A percentile compares a stretch with the other conserved stretches of the same genome.
Conservation (phyloP, 495 filamentous ascomycete species). For the Neurospora sp. region DNA sequence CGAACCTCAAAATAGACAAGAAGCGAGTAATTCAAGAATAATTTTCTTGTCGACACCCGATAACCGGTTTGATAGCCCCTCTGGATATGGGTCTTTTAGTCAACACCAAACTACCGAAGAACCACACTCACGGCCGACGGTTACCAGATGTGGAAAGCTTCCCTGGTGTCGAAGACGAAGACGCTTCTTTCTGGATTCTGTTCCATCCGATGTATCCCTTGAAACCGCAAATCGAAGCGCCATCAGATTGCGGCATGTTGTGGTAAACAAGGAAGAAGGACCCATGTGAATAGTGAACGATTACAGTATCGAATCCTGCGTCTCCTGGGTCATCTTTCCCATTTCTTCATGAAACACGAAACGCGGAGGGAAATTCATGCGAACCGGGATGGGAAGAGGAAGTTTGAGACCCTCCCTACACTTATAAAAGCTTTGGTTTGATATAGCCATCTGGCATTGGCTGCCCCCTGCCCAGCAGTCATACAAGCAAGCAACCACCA, state of each 20-base stretch:
- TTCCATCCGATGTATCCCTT: not conserved
- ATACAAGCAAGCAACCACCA: not conserved
- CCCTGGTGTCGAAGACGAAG: not conserved
- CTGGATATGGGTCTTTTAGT: not conserved
- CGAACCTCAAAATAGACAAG: not conserved
- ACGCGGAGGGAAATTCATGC: not conserved
- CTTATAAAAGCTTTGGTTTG: not conserved
- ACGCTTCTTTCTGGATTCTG: not conserved
- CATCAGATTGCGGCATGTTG: not conserved
- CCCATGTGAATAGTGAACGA: not conserved
- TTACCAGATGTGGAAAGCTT: not conserved
- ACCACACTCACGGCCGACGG: not conserved
- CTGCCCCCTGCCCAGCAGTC: not conserved
- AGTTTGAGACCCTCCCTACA: not conserved
- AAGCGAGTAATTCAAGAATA: not conserved
- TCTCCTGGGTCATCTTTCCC: not conserved
- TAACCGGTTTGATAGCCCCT: not conserved
- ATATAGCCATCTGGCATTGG: not conserved
- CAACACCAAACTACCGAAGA: not conserved
- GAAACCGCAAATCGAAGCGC: not conserved
- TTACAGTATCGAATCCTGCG: not conserved
- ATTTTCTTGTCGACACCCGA: not conserved
- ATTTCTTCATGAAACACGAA: not conserved
- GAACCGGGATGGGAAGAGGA: not conserved
- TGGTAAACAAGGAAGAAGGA: not conserved